Conservation (phyloP, 2,329 filamentous ascomycete genomes). For the Periconia sp. region DNA sequence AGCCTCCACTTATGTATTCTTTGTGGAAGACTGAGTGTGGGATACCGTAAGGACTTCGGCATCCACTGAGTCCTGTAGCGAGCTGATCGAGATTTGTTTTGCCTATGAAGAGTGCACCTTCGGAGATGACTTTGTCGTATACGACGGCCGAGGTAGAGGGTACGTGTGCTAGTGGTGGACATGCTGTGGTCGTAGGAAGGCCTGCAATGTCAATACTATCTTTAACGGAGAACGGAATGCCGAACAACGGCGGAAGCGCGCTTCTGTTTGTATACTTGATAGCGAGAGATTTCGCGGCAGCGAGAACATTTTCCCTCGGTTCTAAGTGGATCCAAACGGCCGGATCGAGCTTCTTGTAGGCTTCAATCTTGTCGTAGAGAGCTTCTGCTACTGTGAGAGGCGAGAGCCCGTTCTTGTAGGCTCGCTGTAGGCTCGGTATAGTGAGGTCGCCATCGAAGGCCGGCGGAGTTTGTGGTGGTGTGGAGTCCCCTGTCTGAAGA, state of each 20-base stretch:
- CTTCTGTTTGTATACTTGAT: constrained; percentile 48
- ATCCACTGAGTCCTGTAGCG: constrained; percentile 66
- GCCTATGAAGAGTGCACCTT: constrained; percentile 64
- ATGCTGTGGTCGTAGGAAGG: constrained; percentile 59
- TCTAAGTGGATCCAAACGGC: constrained; percentile 60
- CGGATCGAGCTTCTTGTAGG: constrained; percentile 55
- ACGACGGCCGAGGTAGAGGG: constrained; percentile 57
- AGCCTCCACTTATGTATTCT: constrained; percentile 62
- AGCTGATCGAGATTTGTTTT: constrained; percentile 69
- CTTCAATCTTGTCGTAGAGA: constrained; percentile 56
- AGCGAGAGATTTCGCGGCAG: constrained; percentile 50
- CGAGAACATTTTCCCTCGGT: constrained; percentile 46
- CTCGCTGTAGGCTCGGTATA: constrained; percentile 50
- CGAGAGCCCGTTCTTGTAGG: constrained; percentile 53
- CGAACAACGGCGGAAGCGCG: constrained; percentile 57
- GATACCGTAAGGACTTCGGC: constrained; percentile 63
- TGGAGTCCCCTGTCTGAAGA: constrained; percentile 5
- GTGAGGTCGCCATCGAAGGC: constrained; percentile 51
- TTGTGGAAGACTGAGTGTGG: constrained; percentile 59
- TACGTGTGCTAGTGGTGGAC: constrained; percentile 56
- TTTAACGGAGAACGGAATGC: constrained; percentile 63
- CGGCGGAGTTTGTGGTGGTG: constrained; percentile 46
- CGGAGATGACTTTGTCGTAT: constrained; percentile 56
- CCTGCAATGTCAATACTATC: constrained; percentile 62
- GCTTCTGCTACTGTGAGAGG: constrained; percentile 53